Evolutionary conservation across 2,329 filamentous ascomycete species (phyloP), one percentile per base, ranked within the genome.

Genomic region (Epichloe gansuensis): DNA sequence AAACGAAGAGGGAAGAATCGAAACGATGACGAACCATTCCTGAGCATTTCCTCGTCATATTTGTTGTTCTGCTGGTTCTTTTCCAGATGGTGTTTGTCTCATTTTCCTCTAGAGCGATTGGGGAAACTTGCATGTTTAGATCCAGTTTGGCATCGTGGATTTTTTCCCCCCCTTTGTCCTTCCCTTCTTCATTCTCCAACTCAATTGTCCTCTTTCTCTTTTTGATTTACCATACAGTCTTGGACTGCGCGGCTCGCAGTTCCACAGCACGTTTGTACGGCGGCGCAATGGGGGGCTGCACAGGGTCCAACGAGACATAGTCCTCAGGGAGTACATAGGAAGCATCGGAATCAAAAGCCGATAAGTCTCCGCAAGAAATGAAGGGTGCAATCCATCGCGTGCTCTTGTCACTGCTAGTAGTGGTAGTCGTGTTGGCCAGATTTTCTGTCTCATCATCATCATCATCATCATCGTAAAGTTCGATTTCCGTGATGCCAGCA

Each of bases 281-380:
- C 12, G 93, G 93, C 9, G 93, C 93, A 38, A 93, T 98, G 93
- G 93, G 93, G 31, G 91, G 91, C 66, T 97, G 93, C 35, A 98
- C 80, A 0, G 93, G 93, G 64, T 96, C 89, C 47, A 97, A 76
- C 59, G 85, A 90, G 50, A 94, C 79, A 63, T 94, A 81, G 58
- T 89, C 86, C 54, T 90, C 85, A 0, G 93, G 90, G 17, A 98
- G 74, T 58, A 86, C 80, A 68, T 97, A 96, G 4, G 90, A 93
- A 4, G 93, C 91, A 73, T 98, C 93, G 0, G 91, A 89, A 71
- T 98, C 93, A 71, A 90, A 98, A 11, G 88, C 84, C 25, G 89
- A 94, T 50, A 98, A 75, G 68, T 98, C 93, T 45, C 93, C 93
- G 66, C 93, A 98, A n/a, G 93, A 90, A 61, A 98, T 79, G 65